These are phyloP conservation scores for Talaromyces liani DNA, from an alignment of 495 filamentous ascomycete species.

Conservation along the genomic window DNA sequence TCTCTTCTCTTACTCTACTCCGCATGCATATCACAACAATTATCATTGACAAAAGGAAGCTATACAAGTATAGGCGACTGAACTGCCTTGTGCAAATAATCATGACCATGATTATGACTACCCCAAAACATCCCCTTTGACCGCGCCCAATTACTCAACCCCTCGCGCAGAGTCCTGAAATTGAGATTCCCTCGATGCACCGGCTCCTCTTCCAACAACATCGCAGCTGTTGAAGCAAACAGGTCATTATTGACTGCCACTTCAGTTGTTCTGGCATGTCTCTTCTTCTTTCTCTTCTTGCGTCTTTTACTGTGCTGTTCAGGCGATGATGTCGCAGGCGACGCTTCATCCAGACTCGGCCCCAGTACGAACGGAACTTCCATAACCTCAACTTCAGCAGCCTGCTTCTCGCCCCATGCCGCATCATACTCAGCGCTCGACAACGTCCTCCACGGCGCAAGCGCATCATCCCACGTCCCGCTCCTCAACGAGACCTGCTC, in stretches of 20 bases:
- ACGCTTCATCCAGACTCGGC: constrained; percentile 1
- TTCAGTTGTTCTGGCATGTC: not conserved
- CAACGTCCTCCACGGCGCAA: constrained; percentile 54
- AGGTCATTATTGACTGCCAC: not conserved
- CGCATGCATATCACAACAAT: not conserved
- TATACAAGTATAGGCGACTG: not conserved
- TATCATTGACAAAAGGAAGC: not conserved
- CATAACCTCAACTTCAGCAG: constrained; percentile 32
- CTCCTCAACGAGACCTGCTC: constrained; percentile 56
- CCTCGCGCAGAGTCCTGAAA: constrained; percentile 12
- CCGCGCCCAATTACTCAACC: constrained; percentile 14
- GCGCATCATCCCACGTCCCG: constrained; percentile 69
- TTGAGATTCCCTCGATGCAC: not conserved
- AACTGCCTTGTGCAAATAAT: not conserved
- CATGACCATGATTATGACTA: not conserved
- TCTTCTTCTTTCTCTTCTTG: constrained; percentile 8
- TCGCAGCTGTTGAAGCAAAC: constrained; percentile 3
- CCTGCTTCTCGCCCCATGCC: constrained; percentile 31
- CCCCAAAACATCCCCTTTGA: constrained; percentile 24
- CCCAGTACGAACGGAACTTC: constrained; percentile 28
- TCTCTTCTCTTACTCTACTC: not conserved
- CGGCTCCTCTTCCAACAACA: constrained; percentile 4
- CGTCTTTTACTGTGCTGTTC: not conserved
- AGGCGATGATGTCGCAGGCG: not conserved
- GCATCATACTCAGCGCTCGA: constrained; percentile 35